A percentile compares a stretch with the other conserved stretches of the same genome.
Conservation (phyloP, 495 filamentous ascomycete species). For the Xylaria scruposa region DNA sequence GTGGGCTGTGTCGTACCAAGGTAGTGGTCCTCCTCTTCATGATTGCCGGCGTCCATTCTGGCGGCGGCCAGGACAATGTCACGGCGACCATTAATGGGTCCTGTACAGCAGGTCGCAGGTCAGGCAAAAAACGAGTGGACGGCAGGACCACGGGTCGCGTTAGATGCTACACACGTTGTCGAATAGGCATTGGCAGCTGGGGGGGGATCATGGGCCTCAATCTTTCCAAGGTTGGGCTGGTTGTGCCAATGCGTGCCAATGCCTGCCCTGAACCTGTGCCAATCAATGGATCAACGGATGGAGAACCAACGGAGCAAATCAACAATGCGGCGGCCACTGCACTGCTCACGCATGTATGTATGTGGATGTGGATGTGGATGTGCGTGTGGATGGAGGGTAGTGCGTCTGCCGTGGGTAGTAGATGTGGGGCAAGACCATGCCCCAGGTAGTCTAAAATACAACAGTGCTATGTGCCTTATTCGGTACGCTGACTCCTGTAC, state of each 20-base stretch:
- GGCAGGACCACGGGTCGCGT: conserved; percentile 24
- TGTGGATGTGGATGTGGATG: conserved; percentile 10
- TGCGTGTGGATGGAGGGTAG: not conserved
- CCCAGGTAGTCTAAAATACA: not conserved
- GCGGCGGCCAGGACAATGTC: conserved; percentile 32
- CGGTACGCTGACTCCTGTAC: not conserved
- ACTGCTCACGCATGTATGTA: conserved; percentile 14
- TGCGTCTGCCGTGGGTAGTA: not conserved
- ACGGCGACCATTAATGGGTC: conserved; percentile 32
- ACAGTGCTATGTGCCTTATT: not conserved
- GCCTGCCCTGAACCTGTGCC: conserved; percentile 11
- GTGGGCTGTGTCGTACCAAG: conserved; percentile 44
- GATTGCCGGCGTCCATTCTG: conserved; percentile 34
- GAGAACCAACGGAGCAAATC: conserved; percentile 20
- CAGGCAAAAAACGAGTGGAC: conserved; percentile 31
- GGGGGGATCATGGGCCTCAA: conserved; percentile 26
- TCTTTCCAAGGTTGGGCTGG: conserved; percentile 26
- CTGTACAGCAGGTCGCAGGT: conserved; percentile 27
- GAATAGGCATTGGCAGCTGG: conserved; percentile 25
- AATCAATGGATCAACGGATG: conserved; percentile 28
- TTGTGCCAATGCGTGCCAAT: conserved; percentile 10
- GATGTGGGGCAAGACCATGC: conserved; percentile 28
- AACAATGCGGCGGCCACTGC: conserved; percentile 22
- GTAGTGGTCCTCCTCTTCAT: conserved; percentile 42
- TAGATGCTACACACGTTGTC: conserved; percentile 31